phyloP scores from a whole-genome alignment of 306 rosid species.

The Mimosa bimucronata region DNA sequence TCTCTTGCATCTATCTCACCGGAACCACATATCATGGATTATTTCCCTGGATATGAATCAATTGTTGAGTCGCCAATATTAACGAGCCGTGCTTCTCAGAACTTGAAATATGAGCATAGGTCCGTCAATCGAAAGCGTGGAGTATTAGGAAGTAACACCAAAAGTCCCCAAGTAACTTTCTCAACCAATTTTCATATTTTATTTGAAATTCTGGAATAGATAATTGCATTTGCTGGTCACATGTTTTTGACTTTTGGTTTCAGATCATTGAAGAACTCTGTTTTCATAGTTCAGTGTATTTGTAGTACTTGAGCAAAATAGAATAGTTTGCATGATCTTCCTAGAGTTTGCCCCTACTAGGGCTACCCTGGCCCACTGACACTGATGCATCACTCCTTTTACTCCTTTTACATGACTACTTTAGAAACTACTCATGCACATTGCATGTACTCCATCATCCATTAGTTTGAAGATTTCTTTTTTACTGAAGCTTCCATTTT shows the following conservation, averaged over 20 bases:
- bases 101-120: conserved; percentile 45
- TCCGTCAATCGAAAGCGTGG: conserved; percentile 56
- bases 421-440: neutral
- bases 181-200: conserved; percentile 1
- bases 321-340: neutral
- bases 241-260: neutral
- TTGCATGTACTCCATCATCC: neutral
- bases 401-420: too few species aligned
- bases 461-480: neutral
- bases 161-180: conserved; percentile 75
- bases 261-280: neutral
- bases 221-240: conserved; percentile 10
- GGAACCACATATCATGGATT: conserved; percentile 66
- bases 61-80: conserved; percentile 64
- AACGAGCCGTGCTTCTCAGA: conserved; percentile 45
- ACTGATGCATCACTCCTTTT: neutral
- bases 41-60: conserved; percentile 69
- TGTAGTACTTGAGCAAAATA: neutral
- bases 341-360: neutral
- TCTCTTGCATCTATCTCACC: conserved; percentile 67
- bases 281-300: neutral
- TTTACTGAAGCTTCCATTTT: conserved; percentile 19
- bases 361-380: neutral
- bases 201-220: neutral
- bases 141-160: conserved; percentile 65